A percentile compares a stretch with the other conserved stretches of the same genome.
Conservation (phyloP, 345 rosid genomes). For the Orychophragmus violaceus region DNA sequence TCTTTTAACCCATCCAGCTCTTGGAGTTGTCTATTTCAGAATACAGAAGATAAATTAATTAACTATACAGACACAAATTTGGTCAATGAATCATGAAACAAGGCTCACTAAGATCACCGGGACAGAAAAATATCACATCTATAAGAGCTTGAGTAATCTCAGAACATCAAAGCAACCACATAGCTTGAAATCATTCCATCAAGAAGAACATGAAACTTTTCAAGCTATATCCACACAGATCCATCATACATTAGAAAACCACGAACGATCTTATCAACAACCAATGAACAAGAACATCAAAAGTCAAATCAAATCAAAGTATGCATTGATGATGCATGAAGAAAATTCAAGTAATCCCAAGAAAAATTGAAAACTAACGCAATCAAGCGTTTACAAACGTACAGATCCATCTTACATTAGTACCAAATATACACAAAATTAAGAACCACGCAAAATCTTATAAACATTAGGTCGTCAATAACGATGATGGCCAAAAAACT, state of each 20-base stretch:
- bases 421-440: neutral
- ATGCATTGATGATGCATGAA: neutral
- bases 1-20: slow-evolving; percentile 87
- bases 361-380: neutral
- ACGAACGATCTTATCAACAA: neutral
- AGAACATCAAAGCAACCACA: neutral
- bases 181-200: neutral
- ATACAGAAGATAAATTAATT: no score
- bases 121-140: no score
- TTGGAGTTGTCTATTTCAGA: slow-evolving; percentile 67
- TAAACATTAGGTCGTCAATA: neutral
- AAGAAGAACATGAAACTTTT: neutral
- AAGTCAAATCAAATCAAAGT: neutral
- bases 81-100: no score
- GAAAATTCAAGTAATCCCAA: neutral
- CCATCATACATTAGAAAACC: neutral
- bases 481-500: neutral
- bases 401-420: neutral
- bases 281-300: neutral
- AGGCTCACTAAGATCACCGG: no score
- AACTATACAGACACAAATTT: no score
- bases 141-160: neutral
- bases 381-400: neutral
- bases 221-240: neutral
- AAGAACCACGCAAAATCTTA: neutral